Evolutionary conservation across 164 flowering plant genomes (phyloP), one percentile per base, ranked within the genome.

Genomic region (Chimonanthus salicifolius): DNA sequence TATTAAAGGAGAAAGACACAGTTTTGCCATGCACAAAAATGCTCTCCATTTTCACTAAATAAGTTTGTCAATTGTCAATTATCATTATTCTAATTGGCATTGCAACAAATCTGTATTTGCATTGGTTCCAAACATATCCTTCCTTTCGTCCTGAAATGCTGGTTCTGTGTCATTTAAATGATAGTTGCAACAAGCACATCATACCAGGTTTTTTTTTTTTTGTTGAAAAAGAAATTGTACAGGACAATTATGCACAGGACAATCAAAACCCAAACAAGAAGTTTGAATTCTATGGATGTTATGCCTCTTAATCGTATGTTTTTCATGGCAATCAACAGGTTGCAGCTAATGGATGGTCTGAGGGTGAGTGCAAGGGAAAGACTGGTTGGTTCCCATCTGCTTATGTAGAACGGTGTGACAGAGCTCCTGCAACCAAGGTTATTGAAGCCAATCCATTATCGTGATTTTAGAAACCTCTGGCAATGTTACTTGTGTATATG

Each of bases 381-480:
- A 83, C 85, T 10, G 98, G 98, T 65, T 91, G 98, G 98, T 94
- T 94, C 74, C 98, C 97, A 3, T 88, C 94, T 4, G 95, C 92
- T n/a, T 94, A 91, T 73, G 78, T 90, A 33, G 88, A 89, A 74
- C 82, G 68, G 76, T 80, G 80, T 47, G 90, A 88, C 21, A 81
- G 77, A 79, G 85, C 81, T 58, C 84, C 85, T 8, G 82, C 74
- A 20, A 81, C 76, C 83, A 79, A 81, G 75, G 54, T 80, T 51
- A 49, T 21, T 47, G 84, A 82, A 47, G 71, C 51, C 63, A 44
- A 44, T 3, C 4, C 64, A 70, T 63, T 45, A 6, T 54, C 11
- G 16, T 54, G 60, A 54, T 13, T 54, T 5, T 0, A 3, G 10
- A 54, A 15, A 54, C 11, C 60, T 54, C 16, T 13, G 11, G 60